These are phyloP conservation scores for Scedosporium minutisporum DNA, from an alignment of 2,329 filamentous ascomycete genomes.

Conservation along the genomic window DNA sequence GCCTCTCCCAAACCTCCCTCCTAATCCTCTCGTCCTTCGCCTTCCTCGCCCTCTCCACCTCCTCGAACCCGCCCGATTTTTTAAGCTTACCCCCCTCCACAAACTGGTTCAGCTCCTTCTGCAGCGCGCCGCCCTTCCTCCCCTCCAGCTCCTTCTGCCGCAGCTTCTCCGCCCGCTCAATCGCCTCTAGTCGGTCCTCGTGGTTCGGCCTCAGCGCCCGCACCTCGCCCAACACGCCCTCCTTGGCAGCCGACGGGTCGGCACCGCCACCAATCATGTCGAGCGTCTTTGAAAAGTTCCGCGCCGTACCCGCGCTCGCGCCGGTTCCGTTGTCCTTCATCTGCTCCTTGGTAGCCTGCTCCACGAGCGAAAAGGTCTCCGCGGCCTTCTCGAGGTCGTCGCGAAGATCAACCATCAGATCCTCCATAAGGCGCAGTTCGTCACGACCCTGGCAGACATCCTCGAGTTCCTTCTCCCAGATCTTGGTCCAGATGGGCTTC, in stretches of 20 bases:
- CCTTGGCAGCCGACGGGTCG: conserved; percentile 73
- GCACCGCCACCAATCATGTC: conserved; percentile 38
- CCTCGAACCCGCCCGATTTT: conserved; percentile 91
- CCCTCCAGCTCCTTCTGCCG: conserved; percentile 80
- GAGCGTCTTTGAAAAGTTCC: conserved; percentile 47
- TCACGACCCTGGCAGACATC: conserved; percentile 93
- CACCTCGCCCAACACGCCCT: conserved; percentile 85
- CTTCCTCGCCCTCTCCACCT: conserved; percentile 75
- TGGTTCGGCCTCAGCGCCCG: conserved; percentile 91
- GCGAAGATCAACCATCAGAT: conserved; percentile 81
- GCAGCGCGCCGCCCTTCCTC: conserved; percentile 65
- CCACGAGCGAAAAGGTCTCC: conserved; percentile 88
- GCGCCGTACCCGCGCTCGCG: conserved; percentile 38
- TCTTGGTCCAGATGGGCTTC: conserved; percentile 97
- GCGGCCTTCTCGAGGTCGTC: conserved; percentile 92
- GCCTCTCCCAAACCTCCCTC: conserved; percentile 64
- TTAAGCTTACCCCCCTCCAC: conserved; percentile 87
- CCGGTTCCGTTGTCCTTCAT: conserved; percentile 61
- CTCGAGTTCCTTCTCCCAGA: conserved; percentile 97
- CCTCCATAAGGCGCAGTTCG: conserved; percentile 91
- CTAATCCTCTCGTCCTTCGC: conserved; percentile 80
- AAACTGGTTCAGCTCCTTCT: conserved; percentile 75
- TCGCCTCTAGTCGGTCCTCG: conserved; percentile 84
- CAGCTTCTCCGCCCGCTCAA: conserved; percentile 90
- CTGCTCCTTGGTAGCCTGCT: conserved; percentile 97